Evolutionary conservation across 106 monocot genomes (phyloP).

Genomic region (Dendrobium nobile): DNA sequence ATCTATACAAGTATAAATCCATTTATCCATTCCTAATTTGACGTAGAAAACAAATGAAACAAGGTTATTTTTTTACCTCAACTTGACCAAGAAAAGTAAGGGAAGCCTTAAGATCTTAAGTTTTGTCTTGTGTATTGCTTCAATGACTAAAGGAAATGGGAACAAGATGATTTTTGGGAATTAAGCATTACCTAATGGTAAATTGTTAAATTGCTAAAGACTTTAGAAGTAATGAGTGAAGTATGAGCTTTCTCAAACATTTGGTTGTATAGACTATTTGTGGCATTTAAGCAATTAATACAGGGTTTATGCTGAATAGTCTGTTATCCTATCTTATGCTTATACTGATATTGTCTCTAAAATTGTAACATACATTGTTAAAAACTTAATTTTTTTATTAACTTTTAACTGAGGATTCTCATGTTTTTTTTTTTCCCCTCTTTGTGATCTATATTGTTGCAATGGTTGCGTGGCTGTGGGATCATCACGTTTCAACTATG

Average conservation of each 20-base stretch:
- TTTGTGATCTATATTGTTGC: background rate
- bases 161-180: background rate
- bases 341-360: background rate
- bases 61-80: background rate
- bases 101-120: background rate
- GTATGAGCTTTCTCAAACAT: background rate
- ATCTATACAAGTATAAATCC: too few species aligned
- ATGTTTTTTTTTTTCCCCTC: background rate
- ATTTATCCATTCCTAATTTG: too few species aligned
- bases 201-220: background rate
- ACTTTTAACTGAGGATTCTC: background rate
- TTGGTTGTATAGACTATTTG: background rate
- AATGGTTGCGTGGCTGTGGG: background rate
- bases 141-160: background rate
- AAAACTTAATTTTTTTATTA: background rate
- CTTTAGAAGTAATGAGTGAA: background rate
- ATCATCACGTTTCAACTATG: background rate
- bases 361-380: background rate
- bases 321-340: background rate
- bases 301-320: background rate
- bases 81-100: background rate
- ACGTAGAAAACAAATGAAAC: background rate
- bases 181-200: background rate
- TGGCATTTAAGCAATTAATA: background rate
- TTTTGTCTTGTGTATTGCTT: background rate